Conservation (phyloP, 75 land plant species). For the Picea sitchensis region DNA sequence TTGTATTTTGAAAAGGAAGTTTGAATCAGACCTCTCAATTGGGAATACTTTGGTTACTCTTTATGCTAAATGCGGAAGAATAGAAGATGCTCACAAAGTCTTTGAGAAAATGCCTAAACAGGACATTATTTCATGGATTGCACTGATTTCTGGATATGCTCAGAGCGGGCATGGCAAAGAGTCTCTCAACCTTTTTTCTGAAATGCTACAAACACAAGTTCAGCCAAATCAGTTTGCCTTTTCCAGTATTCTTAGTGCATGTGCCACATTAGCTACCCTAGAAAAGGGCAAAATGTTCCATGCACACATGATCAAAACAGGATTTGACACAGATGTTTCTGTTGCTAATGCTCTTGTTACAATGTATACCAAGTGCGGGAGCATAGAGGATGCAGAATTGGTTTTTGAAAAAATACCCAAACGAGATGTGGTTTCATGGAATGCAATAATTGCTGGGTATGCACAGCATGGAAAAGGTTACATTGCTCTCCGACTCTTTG, state of each 20-base stretch:
- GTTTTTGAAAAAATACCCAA: conserved; percentile 31
- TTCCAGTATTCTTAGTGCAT: conserved; percentile 42
- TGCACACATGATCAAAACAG: conserved; percentile 26
- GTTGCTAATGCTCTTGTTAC: conserved; percentile 51
- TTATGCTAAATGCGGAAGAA: conserved; percentile 16
- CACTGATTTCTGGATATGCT: conserved; percentile 12
- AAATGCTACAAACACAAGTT: conserved; percentile 27
- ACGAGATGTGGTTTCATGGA: conserved; percentile 53
- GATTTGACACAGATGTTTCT: conserved; percentile 18
- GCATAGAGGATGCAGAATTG: conserved; percentile 30
- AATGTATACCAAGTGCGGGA: conserved; percentile 58
- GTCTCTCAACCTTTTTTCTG: conserved; percentile 6
- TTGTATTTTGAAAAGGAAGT: neutral
- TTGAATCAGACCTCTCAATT: conserved; percentile 7
- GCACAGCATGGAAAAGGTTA: conserved; percentile 13
- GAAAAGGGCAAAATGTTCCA: conserved; percentile 59
- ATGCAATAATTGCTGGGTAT: conserved; percentile 48
- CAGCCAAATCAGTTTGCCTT: conserved; percentile 38
- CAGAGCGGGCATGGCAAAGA: conserved; percentile 7
- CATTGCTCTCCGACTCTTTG: no score
- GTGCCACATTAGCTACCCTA: conserved; percentile 47
- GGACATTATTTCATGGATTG: conserved; percentile 21
- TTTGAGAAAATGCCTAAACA: conserved; percentile 13
- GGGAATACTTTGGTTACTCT: conserved; percentile 11
- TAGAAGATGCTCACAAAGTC: conserved; percentile 9